Evolutionary conservation across 805 yeast genomes (phyloP), one percentile per base, ranked within the genome.

Genomic region (Kodamaea fukazawae): DNA sequence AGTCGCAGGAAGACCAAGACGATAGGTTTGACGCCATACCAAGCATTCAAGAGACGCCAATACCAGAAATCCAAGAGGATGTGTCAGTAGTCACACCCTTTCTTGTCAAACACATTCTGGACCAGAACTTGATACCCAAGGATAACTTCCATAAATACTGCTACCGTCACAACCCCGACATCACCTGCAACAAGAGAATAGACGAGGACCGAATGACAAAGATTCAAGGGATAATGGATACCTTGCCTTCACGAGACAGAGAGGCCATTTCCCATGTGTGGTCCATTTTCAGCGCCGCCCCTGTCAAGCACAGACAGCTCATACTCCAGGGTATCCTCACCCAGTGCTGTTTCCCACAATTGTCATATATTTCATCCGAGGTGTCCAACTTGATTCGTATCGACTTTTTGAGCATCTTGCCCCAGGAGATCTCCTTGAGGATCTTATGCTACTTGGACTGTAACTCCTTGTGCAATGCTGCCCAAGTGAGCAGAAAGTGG

Each of bases 261-360:
- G 81, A 81, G 48, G 86, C 87, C 13, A 80, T 91, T 18, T 74
- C 82, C 29, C 87, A 83, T 47, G 85, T 87, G 12, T 87, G 96
- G 93, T 79, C 88, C 4, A 76, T 82, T 7, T 91, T 88, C 60
- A 75, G 81, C 38, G 86, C 84, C 32, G 85, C 91, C 17, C 86
- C 84, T 4, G 63, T 72, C 28, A 76, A 73, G 32, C 86, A 84
- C 55, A 70, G 97, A 39, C 76, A 78, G 36, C 67, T 91, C 32
- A 86, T 91, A 1, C 63, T 93, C 36, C 84, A 85, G 56, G 97
- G 98, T 1, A 63, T 93, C 26, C 65, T 93, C 32, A 72, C 87
- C 4, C 96, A 88, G 58, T 88, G 98, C 60, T 93, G 99, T 53
- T 90, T 88, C 65, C 97, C 98, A 1, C 96, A 90, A 56, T 70